These are phyloP conservation scores for Pulicaria dysenterica DNA, from an alignment of 129 eudicot species.

Conservation along the genomic window DNA sequence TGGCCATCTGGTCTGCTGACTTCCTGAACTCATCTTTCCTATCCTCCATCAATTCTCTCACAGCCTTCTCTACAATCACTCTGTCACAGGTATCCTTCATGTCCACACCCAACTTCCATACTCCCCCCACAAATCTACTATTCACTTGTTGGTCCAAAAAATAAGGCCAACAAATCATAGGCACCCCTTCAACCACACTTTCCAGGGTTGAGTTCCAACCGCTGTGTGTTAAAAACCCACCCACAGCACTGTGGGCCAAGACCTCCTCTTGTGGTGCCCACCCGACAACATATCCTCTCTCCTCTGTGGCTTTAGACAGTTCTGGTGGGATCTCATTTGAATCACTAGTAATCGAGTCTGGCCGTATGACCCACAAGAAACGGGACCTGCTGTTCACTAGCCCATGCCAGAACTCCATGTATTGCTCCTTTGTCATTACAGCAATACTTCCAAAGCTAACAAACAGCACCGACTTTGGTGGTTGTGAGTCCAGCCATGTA, in stretches of 20 bases:
- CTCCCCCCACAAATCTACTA: conserved; percentile 50
- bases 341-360: conserved; percentile 27
- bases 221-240: conserved; percentile 58
- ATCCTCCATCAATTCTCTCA: conserved; percentile 50
- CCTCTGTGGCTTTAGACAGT: conserved; percentile 32
- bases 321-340: conserved; percentile 22
- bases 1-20: conserved; percentile 32
- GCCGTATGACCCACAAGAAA: conserved; percentile 52
- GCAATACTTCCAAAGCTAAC: conserved; percentile 56
- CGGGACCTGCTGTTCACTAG: conserved; percentile 42
- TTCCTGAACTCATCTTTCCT: conserved; percentile 32
- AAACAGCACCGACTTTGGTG: conserved; percentile 49
- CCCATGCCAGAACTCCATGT: conserved; percentile 59
- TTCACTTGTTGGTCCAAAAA: conserved; percentile 55
- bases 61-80: conserved; percentile 44
- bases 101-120: conserved; percentile 56
- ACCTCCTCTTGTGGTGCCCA: conserved; percentile 71
- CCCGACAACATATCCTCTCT: conserved; percentile 43
- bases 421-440: conserved; percentile 35
- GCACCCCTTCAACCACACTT: conserved; percentile 48
- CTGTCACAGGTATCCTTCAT: conserved; percentile 52
- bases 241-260: conserved; percentile 51
- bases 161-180: conserved; percentile 65
- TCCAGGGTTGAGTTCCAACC: conserved; percentile 66
- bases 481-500: conserved; percentile 54